Percentiles rank a stretch among this genome's conserved stretches.
Evolutionary conservation across 345 rosid species (phyloP).

Genomic region (Brassica nigra): DNA sequence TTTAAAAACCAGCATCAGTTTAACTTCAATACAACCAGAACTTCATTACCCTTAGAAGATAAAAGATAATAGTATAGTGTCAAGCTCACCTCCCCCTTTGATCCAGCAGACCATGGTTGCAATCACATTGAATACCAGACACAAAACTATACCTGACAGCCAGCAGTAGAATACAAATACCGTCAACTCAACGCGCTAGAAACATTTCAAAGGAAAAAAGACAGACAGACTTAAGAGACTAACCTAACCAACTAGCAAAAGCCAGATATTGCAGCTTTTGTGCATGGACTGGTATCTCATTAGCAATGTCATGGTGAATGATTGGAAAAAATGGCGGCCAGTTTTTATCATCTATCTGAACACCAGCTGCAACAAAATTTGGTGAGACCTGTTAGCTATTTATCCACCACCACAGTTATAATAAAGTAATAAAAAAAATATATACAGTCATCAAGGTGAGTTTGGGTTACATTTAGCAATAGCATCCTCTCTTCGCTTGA

Average conservation of each 20-base stretch:
- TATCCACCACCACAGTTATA: neutral
- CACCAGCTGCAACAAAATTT: conserved; percentile 63
- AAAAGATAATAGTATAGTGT: neutral
- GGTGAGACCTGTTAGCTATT: conserved; percentile 2
- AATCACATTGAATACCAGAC: conserved; percentile 79
- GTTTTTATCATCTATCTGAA: conserved; percentile 67
- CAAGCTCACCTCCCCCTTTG: conserved; percentile 81
- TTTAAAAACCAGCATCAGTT: conserved; percentile 8
- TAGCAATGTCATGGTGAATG: conserved; percentile 95
- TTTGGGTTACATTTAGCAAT: conserved; percentile 34
- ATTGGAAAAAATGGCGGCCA: conserved; percentile 98
- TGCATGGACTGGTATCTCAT: conserved; percentile 93
- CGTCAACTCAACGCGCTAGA: neutral
- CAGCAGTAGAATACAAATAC: neutral
- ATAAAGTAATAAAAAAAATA: neutral
- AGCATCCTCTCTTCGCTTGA: conserved; percentile 42
- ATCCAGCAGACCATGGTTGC: conserved; percentile 90
- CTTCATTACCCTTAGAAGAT: neutral
- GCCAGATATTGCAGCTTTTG: conserved; percentile 96
- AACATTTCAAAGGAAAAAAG: neutral
- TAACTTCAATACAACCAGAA: neutral
- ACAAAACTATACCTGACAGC: conserved; percentile 82
- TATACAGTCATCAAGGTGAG: neutral
- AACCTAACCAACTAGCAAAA: conserved; percentile 98
- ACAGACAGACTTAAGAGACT: neutral